These are phyloP conservation scores for Boechera stricta DNA, from an alignment of 345 rosid species.

Conservation along the genomic window DNA sequence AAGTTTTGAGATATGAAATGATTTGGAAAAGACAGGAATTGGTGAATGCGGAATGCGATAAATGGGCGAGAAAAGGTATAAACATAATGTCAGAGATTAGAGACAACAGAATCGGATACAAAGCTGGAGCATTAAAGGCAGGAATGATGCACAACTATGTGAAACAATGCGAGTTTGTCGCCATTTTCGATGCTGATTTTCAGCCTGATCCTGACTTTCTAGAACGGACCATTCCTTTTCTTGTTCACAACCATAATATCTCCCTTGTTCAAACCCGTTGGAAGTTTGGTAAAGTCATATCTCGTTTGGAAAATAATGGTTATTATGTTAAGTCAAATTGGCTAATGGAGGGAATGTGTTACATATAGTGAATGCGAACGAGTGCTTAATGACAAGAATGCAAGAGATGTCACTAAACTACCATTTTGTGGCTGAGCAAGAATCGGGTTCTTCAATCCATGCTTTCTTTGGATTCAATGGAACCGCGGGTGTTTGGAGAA, in stretches of 20 bases:
- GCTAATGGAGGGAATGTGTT: background rate
- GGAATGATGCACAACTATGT: constrained; percentile 67
- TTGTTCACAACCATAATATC: constrained; percentile 51
- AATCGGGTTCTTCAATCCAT: constrained; percentile 60
- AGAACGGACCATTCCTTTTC: constrained; percentile 55
- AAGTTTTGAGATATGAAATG: constrained; percentile 31
- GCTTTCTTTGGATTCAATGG: constrained; percentile 65
- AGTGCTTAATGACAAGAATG: constrained; percentile 59
- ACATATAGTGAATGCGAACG: constrained; percentile 57
- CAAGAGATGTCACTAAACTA: constrained; percentile 70
- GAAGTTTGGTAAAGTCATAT: constrained; percentile 56
- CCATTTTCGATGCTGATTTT: constrained; percentile 66
- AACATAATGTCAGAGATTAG: constrained; percentile 50
- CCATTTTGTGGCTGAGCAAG: constrained; percentile 62
- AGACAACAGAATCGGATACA: constrained; percentile 60
- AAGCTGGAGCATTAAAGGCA: constrained; percentile 61
- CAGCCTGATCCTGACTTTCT: constrained; percentile 59
- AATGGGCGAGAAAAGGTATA: constrained; percentile 50
- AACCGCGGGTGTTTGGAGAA: constrained; percentile 51
- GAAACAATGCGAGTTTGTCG: constrained; percentile 55
- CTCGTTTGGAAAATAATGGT: background rate
- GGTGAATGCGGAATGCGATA: constrained; percentile 47
- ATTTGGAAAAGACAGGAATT: constrained; percentile 42
- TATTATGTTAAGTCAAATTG: background rate
- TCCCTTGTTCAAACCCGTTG: constrained; percentile 63